Conservation (phyloP, 2,329 filamentous ascomycete species). For the Fusarium mundagurra region DNA sequence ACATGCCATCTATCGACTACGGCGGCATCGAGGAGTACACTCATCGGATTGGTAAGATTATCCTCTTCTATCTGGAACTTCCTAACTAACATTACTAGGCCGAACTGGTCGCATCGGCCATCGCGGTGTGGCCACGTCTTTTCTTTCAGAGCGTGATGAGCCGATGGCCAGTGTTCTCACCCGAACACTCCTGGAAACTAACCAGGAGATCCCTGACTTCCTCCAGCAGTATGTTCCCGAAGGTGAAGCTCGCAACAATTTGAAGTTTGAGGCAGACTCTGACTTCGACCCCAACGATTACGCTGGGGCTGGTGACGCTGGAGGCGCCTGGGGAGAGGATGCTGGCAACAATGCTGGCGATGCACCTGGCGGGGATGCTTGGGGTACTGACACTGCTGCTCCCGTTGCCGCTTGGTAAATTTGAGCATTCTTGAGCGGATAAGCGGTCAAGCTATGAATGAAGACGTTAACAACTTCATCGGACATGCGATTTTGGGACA, state of each 20-base stretch:
- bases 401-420: constrained; percentile 13
- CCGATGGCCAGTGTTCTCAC: constrained; percentile 78
- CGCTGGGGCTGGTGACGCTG: constrained; percentile 41
- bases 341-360: constrained; percentile 11
- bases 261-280: constrained; percentile 66
- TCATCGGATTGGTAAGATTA: constrained; percentile 82
- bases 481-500: neutral
- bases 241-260: constrained; percentile 55
- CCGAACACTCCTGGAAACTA: constrained; percentile 82
- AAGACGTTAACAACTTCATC: neutral
- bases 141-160: constrained; percentile 83
- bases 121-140: constrained; percentile 84
- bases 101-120: constrained; percentile 95
- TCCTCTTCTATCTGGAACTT: neutral
- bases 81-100: constrained; percentile 58
- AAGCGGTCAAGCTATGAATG: neutral
- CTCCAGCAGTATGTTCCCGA: constrained; percentile 72
- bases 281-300: constrained; percentile 58
- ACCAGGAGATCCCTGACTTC: constrained; percentile 85
- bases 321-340: constrained; percentile 23
- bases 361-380: constrained; percentile 1
- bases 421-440: neutral
- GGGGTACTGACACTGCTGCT: neutral
- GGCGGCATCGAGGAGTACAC: constrained; percentile 95
- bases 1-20: constrained; percentile 77